Percentiles rank a stretch among this genome's conserved stretches.
phyloP scores from a whole-genome alignment of 1,284 basidiomycete species.

The Apiotrichum gamsii region DNA sequence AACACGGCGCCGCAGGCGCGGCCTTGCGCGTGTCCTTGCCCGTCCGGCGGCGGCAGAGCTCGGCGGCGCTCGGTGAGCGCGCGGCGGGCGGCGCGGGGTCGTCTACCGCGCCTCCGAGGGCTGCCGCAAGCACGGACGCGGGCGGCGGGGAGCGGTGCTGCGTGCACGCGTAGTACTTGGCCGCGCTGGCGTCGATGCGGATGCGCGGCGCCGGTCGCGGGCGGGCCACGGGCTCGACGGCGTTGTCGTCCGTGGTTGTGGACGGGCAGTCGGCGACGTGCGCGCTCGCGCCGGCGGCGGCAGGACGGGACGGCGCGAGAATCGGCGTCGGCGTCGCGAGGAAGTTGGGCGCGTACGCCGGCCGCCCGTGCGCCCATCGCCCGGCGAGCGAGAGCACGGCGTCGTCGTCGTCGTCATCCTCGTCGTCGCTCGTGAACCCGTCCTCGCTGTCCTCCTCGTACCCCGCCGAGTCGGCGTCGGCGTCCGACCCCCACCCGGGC shows the following conservation, averaged over 20 bases:
- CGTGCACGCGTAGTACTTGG: slow-evolving; percentile 1
- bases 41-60: slow-evolving; percentile 23
- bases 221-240: neutral
- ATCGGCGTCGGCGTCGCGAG: slow-evolving; percentile 8
- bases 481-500: neutral
- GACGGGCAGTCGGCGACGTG: neutral
- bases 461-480: slow-evolving; percentile 9
- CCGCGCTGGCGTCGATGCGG: slow-evolving; percentile 11
- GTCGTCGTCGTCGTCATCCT: slow-evolving; percentile 12
- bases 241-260: slow-evolving; percentile 10
- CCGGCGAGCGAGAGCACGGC: slow-evolving; percentile 1
- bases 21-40: too few relatives aligned
- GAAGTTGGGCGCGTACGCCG: neutral
- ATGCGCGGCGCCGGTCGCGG: slow-evolving; percentile 11
- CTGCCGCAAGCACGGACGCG: neutral
- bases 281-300: neutral
- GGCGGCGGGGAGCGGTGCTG: slow-evolving; percentile 31
- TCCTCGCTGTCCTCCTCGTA: slow-evolving; percentile 23
- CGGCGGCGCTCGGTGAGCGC: slow-evolving; percentile 25
- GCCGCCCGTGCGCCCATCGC: slow-evolving; percentile 1
- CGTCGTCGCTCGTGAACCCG: slow-evolving; percentile 18
- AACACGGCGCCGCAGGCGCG: neutral
- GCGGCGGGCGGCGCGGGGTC: slow-evolving; percentile 26
- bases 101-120: too few relatives aligned
- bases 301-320: slow-evolving; percentile 2